Percentiles rank a stretch among this genome's conserved stretches.
Conservation (phyloP, 2,329 filamentous ascomycete genomes). For the Trichoderma atroviride region DNA sequence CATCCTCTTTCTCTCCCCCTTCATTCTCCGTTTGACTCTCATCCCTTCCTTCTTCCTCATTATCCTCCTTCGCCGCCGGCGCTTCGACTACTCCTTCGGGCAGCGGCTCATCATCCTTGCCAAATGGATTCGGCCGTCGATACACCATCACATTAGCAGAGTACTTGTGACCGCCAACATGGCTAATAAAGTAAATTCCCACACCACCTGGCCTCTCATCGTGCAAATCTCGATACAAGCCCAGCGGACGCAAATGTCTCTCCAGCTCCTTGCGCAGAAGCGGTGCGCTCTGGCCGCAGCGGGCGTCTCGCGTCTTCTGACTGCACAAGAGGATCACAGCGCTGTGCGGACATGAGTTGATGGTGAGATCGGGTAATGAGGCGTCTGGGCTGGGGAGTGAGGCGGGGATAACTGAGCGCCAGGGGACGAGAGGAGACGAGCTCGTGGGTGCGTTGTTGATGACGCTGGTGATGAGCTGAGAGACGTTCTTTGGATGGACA, state of each 20-base stretch:
- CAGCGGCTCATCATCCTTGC: conserved; percentile 49
- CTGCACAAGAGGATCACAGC: conserved; percentile 92
- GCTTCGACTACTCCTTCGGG: conserved; percentile 30
- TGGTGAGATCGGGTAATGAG: conserved; percentile 38
- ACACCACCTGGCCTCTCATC: conserved; percentile 90
- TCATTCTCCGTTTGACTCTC: background rate
- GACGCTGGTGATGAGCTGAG: conserved; percentile 69
- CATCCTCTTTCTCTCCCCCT: conserved; percentile 33
- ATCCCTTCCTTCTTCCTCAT: background rate
- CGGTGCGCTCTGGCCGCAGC: conserved; percentile 92
- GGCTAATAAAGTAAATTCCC: conserved; percentile 93
- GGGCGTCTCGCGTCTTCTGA: conserved; percentile 89
- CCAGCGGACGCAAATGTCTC: conserved; percentile 80
- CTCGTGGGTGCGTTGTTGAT: conserved; percentile 76
- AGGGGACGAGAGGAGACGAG: conserved; percentile 58
- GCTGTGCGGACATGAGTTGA: conserved; percentile 70
- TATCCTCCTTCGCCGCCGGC: conserved; percentile 36
- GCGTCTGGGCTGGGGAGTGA: conserved; percentile 37
- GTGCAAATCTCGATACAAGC: conserved; percentile 82
- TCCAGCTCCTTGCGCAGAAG: conserved; percentile 87
- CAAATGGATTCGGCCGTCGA: conserved; percentile 63
- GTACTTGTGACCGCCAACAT: conserved; percentile 97
- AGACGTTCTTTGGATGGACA: conserved; percentile 74
- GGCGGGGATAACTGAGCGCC: conserved; percentile 41
- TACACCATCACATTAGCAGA: conserved; percentile 94